Conservation (phyloP, 1,139 yeast species). For the Hemisphaericaspora xylofermentans region DNA sequence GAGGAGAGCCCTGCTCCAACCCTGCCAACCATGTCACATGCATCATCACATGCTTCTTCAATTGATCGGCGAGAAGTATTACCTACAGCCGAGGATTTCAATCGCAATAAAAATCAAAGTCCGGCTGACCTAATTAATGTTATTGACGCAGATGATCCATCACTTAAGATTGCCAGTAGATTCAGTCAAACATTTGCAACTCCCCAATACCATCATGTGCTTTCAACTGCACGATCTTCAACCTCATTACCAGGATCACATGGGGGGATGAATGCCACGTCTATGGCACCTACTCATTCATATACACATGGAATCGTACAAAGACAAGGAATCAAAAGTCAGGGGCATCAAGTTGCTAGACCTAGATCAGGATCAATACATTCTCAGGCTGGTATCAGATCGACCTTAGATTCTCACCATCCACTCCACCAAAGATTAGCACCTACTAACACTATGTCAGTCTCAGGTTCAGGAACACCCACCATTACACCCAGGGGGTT, state of each 20-base stretch:
- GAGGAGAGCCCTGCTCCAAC: not conserved
- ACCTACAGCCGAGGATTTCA: not conserved
- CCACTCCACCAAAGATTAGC: not conserved
- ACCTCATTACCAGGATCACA: not conserved
- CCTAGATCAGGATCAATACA: slow-evolving; percentile 11
- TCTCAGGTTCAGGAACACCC: not conserved
- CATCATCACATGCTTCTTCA: too few species aligned
- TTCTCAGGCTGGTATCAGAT: slow-evolving; percentile 4
- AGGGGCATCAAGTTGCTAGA: slow-evolving; percentile 2
- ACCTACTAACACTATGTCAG: not conserved
- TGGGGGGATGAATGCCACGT: not conserved
- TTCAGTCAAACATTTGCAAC: slow-evolving; percentile 1
- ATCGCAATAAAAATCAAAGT: not conserved
- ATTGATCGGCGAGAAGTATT: not conserved
- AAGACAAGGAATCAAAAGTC: not conserved
- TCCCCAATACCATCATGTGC: not conserved
- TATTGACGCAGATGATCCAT: slow-evolving; percentile 2
- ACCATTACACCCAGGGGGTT: slow-evolving; percentile 5
- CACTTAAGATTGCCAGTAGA: slow-evolving; percentile 3
- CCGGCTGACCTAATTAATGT: not conserved
- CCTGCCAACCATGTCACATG: not conserved
- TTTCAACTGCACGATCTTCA: not conserved
- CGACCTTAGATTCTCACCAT: not conserved
- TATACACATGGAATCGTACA: slow-evolving; percentile 3
- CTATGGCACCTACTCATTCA: slow-evolving; percentile 3